Evolutionary conservation across 768 basidiomycete genomes (phyloP), one percentile per base, ranked within the genome.

Genomic region (Kwoniella dendrophila): DNA sequence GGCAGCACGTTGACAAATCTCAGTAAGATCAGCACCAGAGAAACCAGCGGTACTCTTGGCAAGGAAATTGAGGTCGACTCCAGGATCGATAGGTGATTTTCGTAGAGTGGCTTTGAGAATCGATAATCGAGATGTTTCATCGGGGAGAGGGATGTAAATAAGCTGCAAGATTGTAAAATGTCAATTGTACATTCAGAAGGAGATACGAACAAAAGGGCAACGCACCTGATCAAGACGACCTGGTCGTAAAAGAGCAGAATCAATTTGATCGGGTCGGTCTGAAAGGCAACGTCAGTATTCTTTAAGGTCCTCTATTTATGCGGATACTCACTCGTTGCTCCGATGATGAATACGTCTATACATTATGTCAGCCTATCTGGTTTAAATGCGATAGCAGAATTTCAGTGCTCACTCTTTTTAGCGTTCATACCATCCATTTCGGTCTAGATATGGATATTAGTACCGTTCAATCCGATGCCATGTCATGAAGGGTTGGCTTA

Each of bases 21-120:
- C 96, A n/a, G 95, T 95, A 69, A 98, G 82, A 86, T 99, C 96
- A 59, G 96, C 96, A 87, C 96, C 96, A 75, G 95, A 98, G 87
- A 89, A 99, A 12, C 96, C 96, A 73, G 97, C 92, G 14, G 95
- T 96, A 79, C 83, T 85, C 86, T 89, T 95, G 56, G 94, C 85
- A 65, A 99, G 83, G 87, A 87, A 98, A 27, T 32, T 30, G 49
- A 98, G 86, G 78, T 96, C 86, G 69, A 99, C 94, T 1, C 87
- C 86, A 18, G 83, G 81, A 18, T 90, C 83, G 52, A 99, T 82
- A 16, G 96, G 96, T 18, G 90, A 92, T 79, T 93, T 94, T 82
- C 94, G 90, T 72, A 99, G 87, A 56, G 85, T 83, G 16, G 96
- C 95, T 76, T 85, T 86, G 80, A 99, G 88, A 76, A 99, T 99